A percentile compares a stretch with the other conserved stretches of the same genome.
These are phyloP conservation scores for Toxicodendron radicans DNA, from an alignment of 345 rosid genomes.

Conservation along the genomic window DNA sequence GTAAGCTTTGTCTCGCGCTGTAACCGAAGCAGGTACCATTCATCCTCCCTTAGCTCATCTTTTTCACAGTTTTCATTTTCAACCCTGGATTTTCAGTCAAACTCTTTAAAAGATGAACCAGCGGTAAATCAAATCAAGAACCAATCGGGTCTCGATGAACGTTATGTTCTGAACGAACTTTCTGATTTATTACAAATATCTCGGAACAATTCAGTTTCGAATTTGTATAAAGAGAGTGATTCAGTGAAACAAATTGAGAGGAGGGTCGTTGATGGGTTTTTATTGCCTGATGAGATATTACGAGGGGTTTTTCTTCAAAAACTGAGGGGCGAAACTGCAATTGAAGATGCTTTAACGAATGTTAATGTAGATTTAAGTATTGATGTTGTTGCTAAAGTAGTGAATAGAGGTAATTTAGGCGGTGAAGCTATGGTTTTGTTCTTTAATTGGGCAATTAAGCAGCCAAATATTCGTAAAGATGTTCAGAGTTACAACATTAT, in stretches of 20 bases:
- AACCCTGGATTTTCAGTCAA: constrained; percentile 8
- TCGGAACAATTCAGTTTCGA: constrained; percentile 16
- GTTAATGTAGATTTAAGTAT: constrained; percentile 49
- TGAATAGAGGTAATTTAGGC: constrained; percentile 64
- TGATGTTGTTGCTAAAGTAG: constrained; percentile 62
- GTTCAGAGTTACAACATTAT: constrained; percentile 50
- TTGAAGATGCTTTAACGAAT: constrained; percentile 47
- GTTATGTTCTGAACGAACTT: constrained; percentile 52
- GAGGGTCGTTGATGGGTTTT: constrained; percentile 41
- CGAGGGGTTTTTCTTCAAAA: constrained; percentile 91
- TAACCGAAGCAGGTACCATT: constrained; percentile 22
- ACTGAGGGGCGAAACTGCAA: constrained; percentile 50
- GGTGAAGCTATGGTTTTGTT: constrained; percentile 71
- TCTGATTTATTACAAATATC: constrained; percentile 56
- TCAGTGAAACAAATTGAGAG: constrained; percentile 22
- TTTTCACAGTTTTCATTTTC: constrained; percentile 25
- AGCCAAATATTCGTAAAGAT: constrained; percentile 48
- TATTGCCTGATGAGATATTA: constrained; percentile 69
- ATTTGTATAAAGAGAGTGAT: constrained; percentile 9
- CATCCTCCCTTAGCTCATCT: constrained; percentile 12
- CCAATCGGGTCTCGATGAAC: constrained; percentile 40
- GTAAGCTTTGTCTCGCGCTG: constrained; percentile 5
- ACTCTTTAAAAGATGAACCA: constrained; percentile 18
- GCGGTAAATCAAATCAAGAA: constrained; percentile 12
- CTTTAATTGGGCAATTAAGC: constrained; percentile 72